Conservation (phyloP, 805 yeast species). For the Pichia ethanolica region DNA sequence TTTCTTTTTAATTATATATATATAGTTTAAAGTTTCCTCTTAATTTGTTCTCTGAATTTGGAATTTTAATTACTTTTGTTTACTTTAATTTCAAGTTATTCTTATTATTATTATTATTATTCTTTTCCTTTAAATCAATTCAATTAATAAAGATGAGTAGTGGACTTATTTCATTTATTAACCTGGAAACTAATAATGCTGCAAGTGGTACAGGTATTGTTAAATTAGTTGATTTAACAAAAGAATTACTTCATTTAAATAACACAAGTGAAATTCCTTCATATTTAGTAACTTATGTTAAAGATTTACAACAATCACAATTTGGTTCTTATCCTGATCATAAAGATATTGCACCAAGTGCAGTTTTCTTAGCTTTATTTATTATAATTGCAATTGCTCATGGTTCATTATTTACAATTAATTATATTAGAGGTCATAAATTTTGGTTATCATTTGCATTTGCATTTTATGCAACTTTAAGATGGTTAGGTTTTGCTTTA, state of each 20-base stretch:
- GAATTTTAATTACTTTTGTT: too few relatives aligned
- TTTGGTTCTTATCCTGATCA: conserved; percentile 58
- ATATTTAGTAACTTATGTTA: conserved; percentile 30
- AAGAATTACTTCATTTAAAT: conserved; percentile 16
- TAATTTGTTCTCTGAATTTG: too few relatives aligned
- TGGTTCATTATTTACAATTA: conserved; percentile 37
- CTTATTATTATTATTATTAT: too few relatives aligned
- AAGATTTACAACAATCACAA: conserved; percentile 37
- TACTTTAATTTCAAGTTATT: too few relatives aligned
- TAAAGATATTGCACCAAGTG: conserved; percentile 53
- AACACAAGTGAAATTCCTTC: conserved; percentile 31
- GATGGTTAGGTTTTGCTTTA: conserved; percentile 51
- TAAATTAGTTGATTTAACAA: conserved; percentile 27
- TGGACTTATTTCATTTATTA: conserved; percentile 17
- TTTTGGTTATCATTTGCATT: conserved; percentile 51
- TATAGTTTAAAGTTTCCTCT: too few relatives aligned
- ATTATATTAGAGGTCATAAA: conserved; percentile 49
- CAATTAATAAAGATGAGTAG: conserved; percentile 14
- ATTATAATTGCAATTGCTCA: conserved; percentile 42
- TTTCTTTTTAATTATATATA: too few relatives aligned
- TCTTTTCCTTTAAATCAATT: too few relatives aligned
- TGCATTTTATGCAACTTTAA: conserved; percentile 43
- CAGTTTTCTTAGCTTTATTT: conserved; percentile 49
- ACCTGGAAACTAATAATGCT: conserved; percentile 32
- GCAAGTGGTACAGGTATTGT: conserved; percentile 45